Conservation (phyloP, 140 eudicot species). For the Oenanthe javanica region DNA sequence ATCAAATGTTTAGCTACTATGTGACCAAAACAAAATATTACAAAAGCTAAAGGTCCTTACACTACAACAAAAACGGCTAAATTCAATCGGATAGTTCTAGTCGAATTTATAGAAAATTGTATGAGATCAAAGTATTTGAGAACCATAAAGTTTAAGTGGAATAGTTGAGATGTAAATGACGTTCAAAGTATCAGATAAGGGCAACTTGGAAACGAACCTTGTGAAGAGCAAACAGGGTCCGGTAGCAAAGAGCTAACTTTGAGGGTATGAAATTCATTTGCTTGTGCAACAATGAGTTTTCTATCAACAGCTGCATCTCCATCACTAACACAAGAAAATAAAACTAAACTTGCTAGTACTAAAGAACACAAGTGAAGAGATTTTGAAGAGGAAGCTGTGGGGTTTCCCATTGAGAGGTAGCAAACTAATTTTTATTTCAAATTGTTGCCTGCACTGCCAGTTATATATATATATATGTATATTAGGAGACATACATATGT, state of each 20-base stretch:
- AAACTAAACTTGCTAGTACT: neutral
- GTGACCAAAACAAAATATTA: too few species aligned
- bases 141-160: neutral
- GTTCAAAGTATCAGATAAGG: neutral
- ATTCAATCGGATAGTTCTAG: too few species aligned
- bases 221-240: slow-evolving; percentile 3
- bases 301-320: slow-evolving; percentile 6
- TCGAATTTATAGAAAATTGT: too few species aligned
- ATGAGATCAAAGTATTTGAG: neutral
- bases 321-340: neutral
- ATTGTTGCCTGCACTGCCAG: neutral
- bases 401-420: slow-evolving; percentile 1
- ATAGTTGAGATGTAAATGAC: neutral
- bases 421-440: neutral
- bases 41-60: too few species aligned
- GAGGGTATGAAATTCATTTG: neutral
- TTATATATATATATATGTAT: neutral
- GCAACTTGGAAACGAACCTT: neutral
- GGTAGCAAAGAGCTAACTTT: neutral
- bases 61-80: too few species aligned
- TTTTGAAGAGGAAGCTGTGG: neutral
- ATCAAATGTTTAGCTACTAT: too few species aligned
- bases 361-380: neutral
- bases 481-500: neutral
- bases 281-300: neutral